A percentile compares a stretch with the other conserved stretches of the same genome.
These are phyloP conservation scores for Helichrysum umbraculigerum DNA, from an alignment of 129 eudicot species.

Conservation along the genomic window DNA sequence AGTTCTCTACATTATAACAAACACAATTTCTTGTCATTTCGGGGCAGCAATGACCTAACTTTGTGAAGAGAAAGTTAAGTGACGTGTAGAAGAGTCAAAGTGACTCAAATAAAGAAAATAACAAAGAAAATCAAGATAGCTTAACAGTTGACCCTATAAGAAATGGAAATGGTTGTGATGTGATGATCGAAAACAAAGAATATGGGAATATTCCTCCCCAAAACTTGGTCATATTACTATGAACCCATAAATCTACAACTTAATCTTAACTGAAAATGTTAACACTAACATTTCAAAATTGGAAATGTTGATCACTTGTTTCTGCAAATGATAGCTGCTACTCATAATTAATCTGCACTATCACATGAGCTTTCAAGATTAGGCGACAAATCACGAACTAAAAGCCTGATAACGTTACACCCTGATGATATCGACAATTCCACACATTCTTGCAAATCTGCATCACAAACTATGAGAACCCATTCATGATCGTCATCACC, in stretches of 20 bases:
- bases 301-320: constrained; percentile 17
- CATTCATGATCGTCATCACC: constrained; percentile 88
- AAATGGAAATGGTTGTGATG: no score
- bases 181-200: no score
- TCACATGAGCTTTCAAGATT: constrained; percentile 82
- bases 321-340: constrained; percentile 18
- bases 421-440: constrained; percentile 59
- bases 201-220: no score
- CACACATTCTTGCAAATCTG: constrained; percentile 75
- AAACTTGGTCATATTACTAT: no score
- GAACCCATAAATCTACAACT: no score
- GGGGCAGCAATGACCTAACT: background rate
- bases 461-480: constrained; percentile 72
- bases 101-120: background rate
- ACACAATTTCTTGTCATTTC: background rate
- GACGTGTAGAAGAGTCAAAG: background rate
- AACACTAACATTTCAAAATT: constrained; percentile 27
- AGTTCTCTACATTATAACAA: background rate
- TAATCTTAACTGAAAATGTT: constrained; percentile 31
- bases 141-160: no score
- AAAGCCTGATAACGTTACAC: constrained; percentile 57
- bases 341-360: constrained; percentile 56
- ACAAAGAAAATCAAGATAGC: background rate
- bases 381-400: constrained; percentile 66
- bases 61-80: background rate